A percentile compares a stretch with the other conserved stretches of the same genome.
Evolutionary conservation across 2,329 filamentous ascomycete genomes (phyloP).

Genomic region (Fusarium luffae): DNA sequence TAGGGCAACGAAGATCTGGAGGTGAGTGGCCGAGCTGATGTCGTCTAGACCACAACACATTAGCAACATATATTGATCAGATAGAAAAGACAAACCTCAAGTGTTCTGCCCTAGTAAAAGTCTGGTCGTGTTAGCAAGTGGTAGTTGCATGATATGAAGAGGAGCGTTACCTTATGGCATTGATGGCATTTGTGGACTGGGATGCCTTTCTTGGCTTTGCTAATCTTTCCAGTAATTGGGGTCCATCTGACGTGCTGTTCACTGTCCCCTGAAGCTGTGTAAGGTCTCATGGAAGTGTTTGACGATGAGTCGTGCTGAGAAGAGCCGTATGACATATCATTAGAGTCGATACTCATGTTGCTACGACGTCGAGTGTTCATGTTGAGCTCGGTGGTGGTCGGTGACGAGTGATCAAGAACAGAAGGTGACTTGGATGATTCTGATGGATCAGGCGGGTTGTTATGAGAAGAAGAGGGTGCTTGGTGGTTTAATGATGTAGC

Average conservation of each 20-base stretch:
- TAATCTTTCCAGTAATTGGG: constrained; percentile 67
- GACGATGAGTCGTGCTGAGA: constrained; percentile 44
- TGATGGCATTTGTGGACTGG: constrained; percentile 66
- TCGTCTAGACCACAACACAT: constrained; percentile 56
- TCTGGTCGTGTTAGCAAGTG: constrained; percentile 53
- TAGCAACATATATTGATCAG: constrained; percentile 32
- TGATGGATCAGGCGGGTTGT: constrained; percentile 52
- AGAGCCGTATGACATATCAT: constrained; percentile 55
- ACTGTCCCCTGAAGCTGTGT: constrained; percentile 49
- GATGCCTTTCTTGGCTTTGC: constrained; percentile 69
- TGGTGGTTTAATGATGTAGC: constrained; percentile 51
- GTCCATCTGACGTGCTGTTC: constrained; percentile 63
- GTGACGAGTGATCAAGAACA: constrained; percentile 36
- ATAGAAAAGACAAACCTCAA: constrained; percentile 59
- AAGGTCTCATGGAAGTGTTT: constrained; percentile 54
- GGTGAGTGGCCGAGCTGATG: constrained; percentile 70
- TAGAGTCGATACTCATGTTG: constrained; percentile 61
- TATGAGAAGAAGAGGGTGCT: constrained; percentile 47
- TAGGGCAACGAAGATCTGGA: constrained; percentile 62
- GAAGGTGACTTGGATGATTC: constrained; percentile 45
- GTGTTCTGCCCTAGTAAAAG: constrained; percentile 72
- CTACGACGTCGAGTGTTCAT: constrained; percentile 53
- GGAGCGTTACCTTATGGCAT: constrained; percentile 60
- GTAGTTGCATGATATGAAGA: neutral
- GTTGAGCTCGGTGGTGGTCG: constrained; percentile 46